Evolutionary conservation across 148 eudicot genomes (phyloP).

Genomic region (Polygonum maritimum): DNA sequence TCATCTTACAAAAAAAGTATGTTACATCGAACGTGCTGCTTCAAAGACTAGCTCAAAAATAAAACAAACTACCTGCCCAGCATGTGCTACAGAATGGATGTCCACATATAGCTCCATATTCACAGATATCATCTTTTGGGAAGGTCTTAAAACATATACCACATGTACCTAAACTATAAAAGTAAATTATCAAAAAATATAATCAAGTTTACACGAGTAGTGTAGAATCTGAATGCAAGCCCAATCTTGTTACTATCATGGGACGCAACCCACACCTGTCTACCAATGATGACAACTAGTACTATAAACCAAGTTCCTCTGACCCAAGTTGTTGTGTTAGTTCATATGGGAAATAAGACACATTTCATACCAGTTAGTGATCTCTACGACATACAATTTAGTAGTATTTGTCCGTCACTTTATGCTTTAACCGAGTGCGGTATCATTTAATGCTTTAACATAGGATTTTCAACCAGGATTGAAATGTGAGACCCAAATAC

Average conservation of each 20-base stretch:
- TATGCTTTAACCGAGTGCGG: no score
- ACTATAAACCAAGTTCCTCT: no score
- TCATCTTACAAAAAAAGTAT: neutral
- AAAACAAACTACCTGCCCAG: constrained; percentile 45
- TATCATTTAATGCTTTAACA: no score
- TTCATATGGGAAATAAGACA: no score
- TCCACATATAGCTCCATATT: constrained; percentile 57
- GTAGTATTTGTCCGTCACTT: no score
- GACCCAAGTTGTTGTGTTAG: no score
- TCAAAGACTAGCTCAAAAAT: neutral
- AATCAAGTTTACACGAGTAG: constrained; percentile 3
- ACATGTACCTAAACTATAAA: constrained; percentile 57
- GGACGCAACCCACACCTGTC: no score
- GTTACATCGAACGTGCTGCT: neutral
- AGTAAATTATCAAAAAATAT: constrained; percentile 11
- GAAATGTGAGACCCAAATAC: no score
- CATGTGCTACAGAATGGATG: constrained; percentile 68
- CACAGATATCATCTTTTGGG: constrained; percentile 33
- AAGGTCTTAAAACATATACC: constrained; percentile 68
- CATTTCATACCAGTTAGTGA: no score
- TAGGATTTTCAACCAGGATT: no score
- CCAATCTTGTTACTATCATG: neutral
- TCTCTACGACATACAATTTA: no score
- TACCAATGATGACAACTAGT: no score
- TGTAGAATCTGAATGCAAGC: neutral